Base-by-base conservation (phyloP, 140 eudicot species). In the Senecio squalidus region DNA sequence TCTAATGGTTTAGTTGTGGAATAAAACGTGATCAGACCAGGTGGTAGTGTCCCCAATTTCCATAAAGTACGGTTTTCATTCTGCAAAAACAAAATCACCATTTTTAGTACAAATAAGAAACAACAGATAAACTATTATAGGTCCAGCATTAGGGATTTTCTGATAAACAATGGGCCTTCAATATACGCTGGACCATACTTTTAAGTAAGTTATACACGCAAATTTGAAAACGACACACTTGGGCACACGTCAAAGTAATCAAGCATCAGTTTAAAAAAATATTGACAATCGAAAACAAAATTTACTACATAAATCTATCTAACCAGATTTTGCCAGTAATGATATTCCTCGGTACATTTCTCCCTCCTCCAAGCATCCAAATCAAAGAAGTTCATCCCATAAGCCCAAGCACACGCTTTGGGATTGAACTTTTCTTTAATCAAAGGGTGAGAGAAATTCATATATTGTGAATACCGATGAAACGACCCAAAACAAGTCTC, bases 331-430 rank as follows among this genome's bases (percentile, higher is more conserved):
- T 89, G 97, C 97, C 97, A 89, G 84, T 85, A 89, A 66, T 89
- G 97, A 64, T 89, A 89, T 69, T 85, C 84, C 58, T 85, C 97
- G 11, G 97, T 89, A 74, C 95, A 77, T 73, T 85, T 82, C 67
- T 85, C 97, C 70, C 76, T 85, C 78, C 97, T 82, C 97, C 97
- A 89, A 47, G 97, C 97, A 89, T 89, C 95, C 82, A 89, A 77
- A 74, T 89, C 97, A 73, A 89, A 89, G 79, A 89, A 89, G 69
- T 89, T 89, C 97, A 89, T 89, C 50, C 97, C 97, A 80, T 89
- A 89, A 66, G 97, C 97, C 97, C 97, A 89, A 1, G 95, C 97
- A 67, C 97, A 89, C 14, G 97, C 97, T 60, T 89, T 89, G 0
- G 97, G 97, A 69, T 82, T 89, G 48, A 89, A 89, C 77, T 75